These are phyloP conservation scores for Ophiostoma sp. DNA, from an alignment of 2,329 filamentous ascomycete species.

Conservation along the genomic window DNA sequence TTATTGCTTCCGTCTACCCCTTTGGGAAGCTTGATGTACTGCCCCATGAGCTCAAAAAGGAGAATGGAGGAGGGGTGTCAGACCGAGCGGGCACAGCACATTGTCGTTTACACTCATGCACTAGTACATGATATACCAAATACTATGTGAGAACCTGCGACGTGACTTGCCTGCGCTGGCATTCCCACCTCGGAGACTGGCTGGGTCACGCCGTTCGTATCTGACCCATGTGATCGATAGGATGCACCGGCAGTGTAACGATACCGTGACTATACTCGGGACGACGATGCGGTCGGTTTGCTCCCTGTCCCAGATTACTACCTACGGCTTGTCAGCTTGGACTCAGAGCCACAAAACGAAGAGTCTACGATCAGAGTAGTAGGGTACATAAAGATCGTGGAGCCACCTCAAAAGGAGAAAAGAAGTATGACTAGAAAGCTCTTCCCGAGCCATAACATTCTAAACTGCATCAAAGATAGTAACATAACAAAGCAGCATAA, in stretches of 20 bases:
- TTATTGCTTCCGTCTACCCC: not conserved
- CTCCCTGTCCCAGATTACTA: not conserved
- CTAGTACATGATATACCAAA: not conserved
- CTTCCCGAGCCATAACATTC: no score
- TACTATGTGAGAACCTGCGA: not conserved
- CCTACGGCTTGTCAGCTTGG: not conserved
- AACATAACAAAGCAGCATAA: not conserved
- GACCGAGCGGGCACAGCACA: no score
- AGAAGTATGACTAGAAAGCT: not conserved
- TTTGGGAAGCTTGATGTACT: not conserved
- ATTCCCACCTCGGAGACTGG: not conserved
- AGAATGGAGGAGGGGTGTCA: no score
- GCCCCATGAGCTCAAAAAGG: no score
- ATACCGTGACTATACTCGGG: not conserved
- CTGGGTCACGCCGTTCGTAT: not conserved
- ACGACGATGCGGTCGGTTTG: not conserved
- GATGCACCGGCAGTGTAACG: not conserved
- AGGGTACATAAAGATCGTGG: not conserved
- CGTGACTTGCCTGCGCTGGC: not conserved
- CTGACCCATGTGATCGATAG: not conserved
- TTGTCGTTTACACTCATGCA: no score
- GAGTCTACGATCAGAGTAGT: not conserved
- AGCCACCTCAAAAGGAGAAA: not conserved
- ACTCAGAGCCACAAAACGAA: not conserved
- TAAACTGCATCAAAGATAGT: no score